Base-by-base conservation (phyloP, 768 basidiomycete genomes). In the Mycena galericulata region DNA sequence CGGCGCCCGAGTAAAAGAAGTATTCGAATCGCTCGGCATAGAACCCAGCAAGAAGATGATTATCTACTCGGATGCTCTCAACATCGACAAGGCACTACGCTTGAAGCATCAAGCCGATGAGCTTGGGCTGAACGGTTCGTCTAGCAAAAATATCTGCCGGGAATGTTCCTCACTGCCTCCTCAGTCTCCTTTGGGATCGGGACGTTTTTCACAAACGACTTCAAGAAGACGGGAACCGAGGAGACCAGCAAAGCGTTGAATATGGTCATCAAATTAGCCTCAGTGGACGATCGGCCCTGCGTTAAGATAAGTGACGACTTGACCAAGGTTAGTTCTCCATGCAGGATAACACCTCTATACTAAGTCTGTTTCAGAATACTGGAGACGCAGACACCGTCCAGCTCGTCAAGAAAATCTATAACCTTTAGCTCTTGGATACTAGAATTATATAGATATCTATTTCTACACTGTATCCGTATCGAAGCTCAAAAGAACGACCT, bases 271-370 rank as follows among this genome's bases (percentile, higher is more conserved):
- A 98, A 98, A 75, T 84, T 99, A 11, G 86, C 88, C 41, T 86
- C 88, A 49, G 90, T 98, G 15, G 84, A 94, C 73, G 87, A 86
- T 12, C 84, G 84, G 63, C 89, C 90, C 2, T 97, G 96, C 71
- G 89, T 99, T 72, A 99, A 99, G 81, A 89, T 99, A 73, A 96
- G 95, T 62, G 98, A 98, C 78, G 97, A 99, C 74, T 76, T 91
- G 61, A 91, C 84, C 11, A 99, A 99, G 88, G 87, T 84, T 69
- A 47, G 75, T 64, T 12, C 10, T 30, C 22, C 14, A 14, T 41
- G 12, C 4, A 11, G 27, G 58, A 22, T 54, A 40, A 32, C 4
- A 17, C 43, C 34, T 29, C 22, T 30, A 38, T n/a, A 58, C 17
- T 29, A 14, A 46, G 2, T 29, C 53, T 24, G 58, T 41, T 36